These are phyloP conservation scores for Salvia sclarea DNA, from an alignment of 305 asterid genomes.

Conservation along the genomic window DNA sequence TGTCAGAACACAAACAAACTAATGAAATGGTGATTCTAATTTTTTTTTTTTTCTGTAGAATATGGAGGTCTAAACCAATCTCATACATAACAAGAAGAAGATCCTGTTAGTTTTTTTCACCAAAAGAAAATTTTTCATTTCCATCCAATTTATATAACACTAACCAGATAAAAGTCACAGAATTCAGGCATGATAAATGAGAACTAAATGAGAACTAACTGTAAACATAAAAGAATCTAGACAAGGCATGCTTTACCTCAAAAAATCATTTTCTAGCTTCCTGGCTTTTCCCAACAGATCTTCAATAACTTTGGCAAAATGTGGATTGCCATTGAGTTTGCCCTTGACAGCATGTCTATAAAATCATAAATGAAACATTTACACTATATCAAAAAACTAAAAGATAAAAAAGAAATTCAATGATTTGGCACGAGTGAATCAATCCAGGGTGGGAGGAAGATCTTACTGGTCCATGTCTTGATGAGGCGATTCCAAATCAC, in stretches of 20 bases:
- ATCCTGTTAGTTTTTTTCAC: neutral
- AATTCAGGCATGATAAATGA: neutral
- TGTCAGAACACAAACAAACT: too few relatives aligned
- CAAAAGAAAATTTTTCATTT: neutral
- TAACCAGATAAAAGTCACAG: neutral
- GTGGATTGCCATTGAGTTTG: slow-evolving; percentile 41
- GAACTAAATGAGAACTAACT: too few relatives aligned
- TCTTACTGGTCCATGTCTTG: slow-evolving; percentile 54
- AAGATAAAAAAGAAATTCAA: slow-evolving; percentile 2
- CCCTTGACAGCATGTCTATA: slow-evolving; percentile 46
- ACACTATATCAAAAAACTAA: slow-evolving; percentile 20
- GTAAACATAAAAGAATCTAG: neutral
- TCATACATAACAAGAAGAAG: neutral
- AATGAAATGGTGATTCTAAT: neutral
- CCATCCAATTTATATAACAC: neutral
- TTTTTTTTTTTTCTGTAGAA: too few relatives aligned
- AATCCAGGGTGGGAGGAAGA: slow-evolving; percentile 33
- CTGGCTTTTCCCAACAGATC: slow-evolving; percentile 50
- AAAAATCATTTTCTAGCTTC: slow-evolving; percentile 57
- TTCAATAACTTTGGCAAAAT: slow-evolving; percentile 40
- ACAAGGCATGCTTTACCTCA: slow-evolving; percentile 45
- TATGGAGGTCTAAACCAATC: too few relatives aligned
- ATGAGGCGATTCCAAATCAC: slow-evolving; percentile 29
- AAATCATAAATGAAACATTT: slow-evolving; percentile 7
- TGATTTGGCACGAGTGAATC: slow-evolving; percentile 28